Percentiles rank a stretch among this genome's conserved stretches.
These are phyloP conservation scores for Cytospora paraplurivora DNA, from an alignment of 2,329 filamentous ascomycete genomes.

Conservation along the genomic window DNA sequence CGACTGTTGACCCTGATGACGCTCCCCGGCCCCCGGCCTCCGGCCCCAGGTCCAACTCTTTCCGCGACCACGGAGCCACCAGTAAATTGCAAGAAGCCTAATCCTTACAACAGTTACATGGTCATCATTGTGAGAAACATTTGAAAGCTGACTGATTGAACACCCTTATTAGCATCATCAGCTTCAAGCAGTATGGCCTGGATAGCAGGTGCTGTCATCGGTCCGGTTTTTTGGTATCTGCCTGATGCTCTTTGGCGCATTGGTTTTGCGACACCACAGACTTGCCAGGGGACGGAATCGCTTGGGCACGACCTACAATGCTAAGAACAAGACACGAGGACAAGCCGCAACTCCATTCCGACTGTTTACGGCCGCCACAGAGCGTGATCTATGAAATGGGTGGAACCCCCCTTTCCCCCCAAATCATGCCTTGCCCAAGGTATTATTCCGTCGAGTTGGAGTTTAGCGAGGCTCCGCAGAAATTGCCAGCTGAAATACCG, in stretches of 20 bases:
- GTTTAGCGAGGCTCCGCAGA: conserved; percentile 4
- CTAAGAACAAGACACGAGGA: background rate
- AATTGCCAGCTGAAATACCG: background rate
- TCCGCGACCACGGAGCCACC: background rate
- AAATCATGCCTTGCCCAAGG: too few relatives aligned
- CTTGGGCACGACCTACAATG: background rate
- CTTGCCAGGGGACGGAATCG: background rate
- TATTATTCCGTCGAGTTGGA: background rate
- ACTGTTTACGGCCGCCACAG: background rate
- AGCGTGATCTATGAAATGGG: conserved; percentile 8
- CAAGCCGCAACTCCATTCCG: conserved; percentile 9
- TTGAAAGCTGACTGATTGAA: background rate
- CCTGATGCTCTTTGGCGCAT: conserved; percentile 3
- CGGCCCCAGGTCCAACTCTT: too few relatives aligned
- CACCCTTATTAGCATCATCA: background rate
- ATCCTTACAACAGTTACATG: background rate
- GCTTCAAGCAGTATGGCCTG: conserved; percentile 10
- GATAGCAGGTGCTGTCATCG: conserved; percentile 18
- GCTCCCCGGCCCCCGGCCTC: too few relatives aligned
- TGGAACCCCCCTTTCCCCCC: too few relatives aligned
- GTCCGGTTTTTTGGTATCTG: background rate
- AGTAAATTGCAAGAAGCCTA: background rate
- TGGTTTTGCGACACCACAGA: conserved; percentile 1
- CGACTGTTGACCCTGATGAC: too few relatives aligned
- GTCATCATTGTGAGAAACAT: background rate